Conservation (phyloP, 805 yeast genomes). For the Saturnispora diversa region DNA sequence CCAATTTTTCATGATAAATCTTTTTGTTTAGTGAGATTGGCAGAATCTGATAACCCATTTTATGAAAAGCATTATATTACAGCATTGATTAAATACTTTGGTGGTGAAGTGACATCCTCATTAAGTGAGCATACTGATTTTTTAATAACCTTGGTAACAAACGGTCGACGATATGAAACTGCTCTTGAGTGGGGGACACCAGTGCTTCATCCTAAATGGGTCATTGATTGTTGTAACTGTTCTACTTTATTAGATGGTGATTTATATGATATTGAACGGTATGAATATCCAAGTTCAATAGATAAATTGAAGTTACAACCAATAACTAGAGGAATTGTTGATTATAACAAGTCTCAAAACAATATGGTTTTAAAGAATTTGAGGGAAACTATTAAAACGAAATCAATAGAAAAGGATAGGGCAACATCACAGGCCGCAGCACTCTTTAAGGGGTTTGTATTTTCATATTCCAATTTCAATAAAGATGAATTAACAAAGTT, state of each 20-base stretch:
- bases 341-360: conserved; percentile 8
- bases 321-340: conserved; percentile 15
- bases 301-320: conserved; percentile 27
- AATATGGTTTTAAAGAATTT: conserved; percentile 9
- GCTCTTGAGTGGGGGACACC: conserved; percentile 48
- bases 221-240: conserved; percentile 38
- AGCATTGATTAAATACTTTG: conserved; percentile 33
- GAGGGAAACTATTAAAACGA: neutral
- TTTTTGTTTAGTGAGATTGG: conserved; percentile 38
- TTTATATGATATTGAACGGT: conserved; percentile 32
- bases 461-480: conserved; percentile 31
- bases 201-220: conserved; percentile 44
- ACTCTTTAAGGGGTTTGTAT: conserved; percentile 37
- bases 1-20: conserved; percentile 39
- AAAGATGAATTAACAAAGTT: conserved; percentile 18
- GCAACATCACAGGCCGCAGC: too few relatives aligned
- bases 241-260: conserved; percentile 35
- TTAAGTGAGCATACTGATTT: conserved; percentile 37
- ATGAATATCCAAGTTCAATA: conserved; percentile 13
- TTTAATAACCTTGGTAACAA: conserved; percentile 41
- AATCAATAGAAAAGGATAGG: neutral
- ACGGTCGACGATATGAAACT: conserved; percentile 46
- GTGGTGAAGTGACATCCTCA: conserved; percentile 46
- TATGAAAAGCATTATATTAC: conserved; percentile 29
- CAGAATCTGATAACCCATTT: conserved; percentile 16